Percentiles rank a stretch among this genome's conserved stretches.
Conservation (phyloP, 2,329 filamentous ascomycete genomes). For the Stylonectria norvegica region DNA sequence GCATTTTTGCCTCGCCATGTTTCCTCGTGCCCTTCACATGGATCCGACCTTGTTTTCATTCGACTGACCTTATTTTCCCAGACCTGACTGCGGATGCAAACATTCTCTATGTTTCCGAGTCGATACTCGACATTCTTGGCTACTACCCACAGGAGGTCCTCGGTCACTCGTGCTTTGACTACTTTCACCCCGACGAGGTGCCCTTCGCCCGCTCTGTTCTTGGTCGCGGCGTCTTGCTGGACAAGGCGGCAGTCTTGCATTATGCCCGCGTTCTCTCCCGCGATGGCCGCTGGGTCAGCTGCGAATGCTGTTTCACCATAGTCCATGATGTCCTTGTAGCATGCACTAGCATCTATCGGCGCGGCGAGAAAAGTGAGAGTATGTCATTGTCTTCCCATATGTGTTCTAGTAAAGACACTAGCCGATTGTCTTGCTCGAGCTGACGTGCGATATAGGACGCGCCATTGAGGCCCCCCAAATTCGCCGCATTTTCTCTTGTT, state of each 20-base stretch:
- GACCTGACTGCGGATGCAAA: slow-evolving; percentile 73
- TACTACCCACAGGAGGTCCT: slow-evolving; percentile 73
- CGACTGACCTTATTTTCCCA: slow-evolving; percentile 36
- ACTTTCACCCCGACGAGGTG: slow-evolving; percentile 79
- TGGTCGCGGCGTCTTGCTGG: slow-evolving; percentile 68
- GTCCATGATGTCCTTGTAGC: slow-evolving; percentile 86
- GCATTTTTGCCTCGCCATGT: slow-evolving; percentile 4
- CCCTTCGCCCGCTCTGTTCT: slow-evolving; percentile 71
- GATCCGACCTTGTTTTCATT: not conserved
- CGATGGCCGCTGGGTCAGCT: slow-evolving; percentile 69
- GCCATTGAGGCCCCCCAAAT: slow-evolving; percentile 75
- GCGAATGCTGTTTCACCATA: slow-evolving; percentile 86
- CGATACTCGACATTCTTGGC: slow-evolving; percentile 77
- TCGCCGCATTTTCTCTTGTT: slow-evolving; percentile 75
- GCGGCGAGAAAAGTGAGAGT: slow-evolving; percentile 70
- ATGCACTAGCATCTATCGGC: slow-evolving; percentile 73
- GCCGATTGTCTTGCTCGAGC: slow-evolving; percentile 2
- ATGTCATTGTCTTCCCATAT: slow-evolving; percentile 36
- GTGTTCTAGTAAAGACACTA: not conserved
- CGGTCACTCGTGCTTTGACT: slow-evolving; percentile 77
- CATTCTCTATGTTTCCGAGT: slow-evolving; percentile 80
- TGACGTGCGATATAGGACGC: slow-evolving; percentile 52
- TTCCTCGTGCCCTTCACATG: not conserved
- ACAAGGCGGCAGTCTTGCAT: slow-evolving; percentile 80
- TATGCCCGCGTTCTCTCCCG: slow-evolving; percentile 71